Evolutionary conservation across 2,329 filamentous ascomycete genomes (phyloP).

Genomic region (Massarina eburnea): DNA sequence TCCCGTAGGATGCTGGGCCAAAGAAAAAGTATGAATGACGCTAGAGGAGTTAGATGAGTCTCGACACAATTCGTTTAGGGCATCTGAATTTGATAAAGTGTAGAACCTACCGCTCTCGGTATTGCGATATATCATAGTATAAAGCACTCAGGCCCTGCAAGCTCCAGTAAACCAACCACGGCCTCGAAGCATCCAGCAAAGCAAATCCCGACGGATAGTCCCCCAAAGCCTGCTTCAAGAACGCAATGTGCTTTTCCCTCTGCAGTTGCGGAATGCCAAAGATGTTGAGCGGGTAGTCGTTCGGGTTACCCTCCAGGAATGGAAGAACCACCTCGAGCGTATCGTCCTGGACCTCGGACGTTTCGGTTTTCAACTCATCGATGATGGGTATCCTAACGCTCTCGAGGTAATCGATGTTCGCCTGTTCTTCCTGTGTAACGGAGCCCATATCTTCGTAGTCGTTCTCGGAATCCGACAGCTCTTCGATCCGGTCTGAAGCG

Average conservation of each 20-base stretch:
- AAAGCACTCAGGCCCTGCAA: slow-evolving; percentile 74
- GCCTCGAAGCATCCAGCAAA: slow-evolving; percentile 79
- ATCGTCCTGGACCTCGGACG: slow-evolving; percentile 67
- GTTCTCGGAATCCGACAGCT: slow-evolving; percentile 38
- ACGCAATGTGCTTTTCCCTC: slow-evolving; percentile 61
- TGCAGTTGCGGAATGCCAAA: slow-evolving; percentile 76
- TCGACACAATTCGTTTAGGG: not conserved
- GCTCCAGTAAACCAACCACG: slow-evolving; percentile 95
- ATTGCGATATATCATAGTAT: slow-evolving; percentile 69
- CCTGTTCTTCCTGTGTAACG: slow-evolving; percentile 27
- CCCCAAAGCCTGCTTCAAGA: slow-evolving; percentile 58
- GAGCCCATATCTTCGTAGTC: slow-evolving; percentile 43
- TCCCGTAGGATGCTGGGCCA: slow-evolving; percentile 79
- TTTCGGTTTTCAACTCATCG: slow-evolving; percentile 68
- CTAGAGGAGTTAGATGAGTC: slow-evolving; percentile 38
- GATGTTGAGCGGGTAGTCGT: slow-evolving; percentile 61
- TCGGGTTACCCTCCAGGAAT: slow-evolving; percentile 60
- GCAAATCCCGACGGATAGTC: slow-evolving; percentile 71
- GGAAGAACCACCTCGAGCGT: slow-evolving; percentile 71
- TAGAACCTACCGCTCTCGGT: slow-evolving; percentile 62
- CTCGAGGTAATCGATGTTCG: slow-evolving; percentile 31
- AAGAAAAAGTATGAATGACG: slow-evolving; percentile 71
- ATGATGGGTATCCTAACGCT: slow-evolving; percentile 56
- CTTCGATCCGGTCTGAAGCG: slow-evolving; percentile 33
- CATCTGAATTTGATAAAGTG: not conserved